Evolutionary conservation across 495 filamentous ascomycete genomes (phyloP), one percentile per base, ranked within the genome.

Genomic region (Amphirosellinia nigrospora): DNA sequence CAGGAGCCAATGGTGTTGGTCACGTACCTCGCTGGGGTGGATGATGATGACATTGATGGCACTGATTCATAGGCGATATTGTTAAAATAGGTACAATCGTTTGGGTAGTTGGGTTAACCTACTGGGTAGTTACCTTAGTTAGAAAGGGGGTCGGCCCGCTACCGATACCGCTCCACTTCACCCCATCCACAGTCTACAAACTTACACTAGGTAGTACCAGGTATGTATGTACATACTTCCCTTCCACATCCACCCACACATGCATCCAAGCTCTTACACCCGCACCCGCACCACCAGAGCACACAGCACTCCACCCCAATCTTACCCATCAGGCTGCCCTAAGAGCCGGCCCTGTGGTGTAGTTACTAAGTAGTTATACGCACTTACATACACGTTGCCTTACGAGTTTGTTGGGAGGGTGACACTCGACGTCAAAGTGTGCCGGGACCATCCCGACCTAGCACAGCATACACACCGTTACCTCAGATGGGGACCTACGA

Each of bases 141-240:
- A 23, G 36, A 41, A 10, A 41, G 58, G 58, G 58, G 58, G 11
- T 53, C 66, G 66, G 66, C 55, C 56, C 66, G 56, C 66, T 62
- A 61, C 56, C 66, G 56, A 45, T 43, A 69, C 66, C 56, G 66
- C 45, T 69, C 66, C 66, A 56, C 66, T 39, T 45, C 41, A 26
- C 48, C 13, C 48, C 48, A 52, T 52, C 39, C 39, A 16, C 39
- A n/a, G n/a, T n/a, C n/a, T n/a, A n/a, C n/a, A n/a, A n/a, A n/a
- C n/a, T n/a, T n/a, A n/a, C n/a, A n/a, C n/a, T n/a, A n/a, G n/a
- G n/a, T n/a, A n/a, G n/a, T n/a, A n/a, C n/a, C n/a, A n/a, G n/a
- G n/a, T n/a, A n/a, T n/a, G n/a, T n/a, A n/a, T n/a, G n/a, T n/a
- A n/a, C n/a, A n/a, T n/a, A n/a, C n/a, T n/a, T n/a, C n/a, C n/a